A percentile compares a stretch with the other conserved stretches of the same genome.
These are phyloP conservation scores for Zoysia matrella DNA, from an alignment of 202 grass and related monocot genomes.

Conservation along the genomic window DNA sequence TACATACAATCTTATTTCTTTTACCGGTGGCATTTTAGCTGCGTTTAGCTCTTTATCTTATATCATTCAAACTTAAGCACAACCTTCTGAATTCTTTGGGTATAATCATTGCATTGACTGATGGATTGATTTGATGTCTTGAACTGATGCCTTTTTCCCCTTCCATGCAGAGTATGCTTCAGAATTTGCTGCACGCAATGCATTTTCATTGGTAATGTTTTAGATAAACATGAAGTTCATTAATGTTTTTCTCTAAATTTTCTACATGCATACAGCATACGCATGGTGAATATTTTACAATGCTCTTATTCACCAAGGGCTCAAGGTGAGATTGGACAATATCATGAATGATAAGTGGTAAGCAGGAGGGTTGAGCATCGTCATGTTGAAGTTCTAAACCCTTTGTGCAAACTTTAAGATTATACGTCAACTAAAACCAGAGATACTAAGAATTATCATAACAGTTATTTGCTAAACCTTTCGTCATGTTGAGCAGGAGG, in stretches of 20 bases:
- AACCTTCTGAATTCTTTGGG: not conserved
- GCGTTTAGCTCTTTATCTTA: conserved; percentile 1
- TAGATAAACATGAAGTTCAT: conserved; percentile 29
- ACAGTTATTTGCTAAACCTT: no score
- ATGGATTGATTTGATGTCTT: not conserved
- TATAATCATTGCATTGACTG: conserved; percentile 25
- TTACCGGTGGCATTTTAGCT: conserved; percentile 19
- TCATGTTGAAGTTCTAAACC: no score
- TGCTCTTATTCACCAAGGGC: conserved; percentile 3
- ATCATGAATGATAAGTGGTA: not conserved
- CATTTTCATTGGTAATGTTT: conserved; percentile 74
- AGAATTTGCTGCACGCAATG: conserved; percentile 66
- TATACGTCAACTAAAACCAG: no score
- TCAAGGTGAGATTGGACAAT: no score
- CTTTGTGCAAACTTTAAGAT: no score
- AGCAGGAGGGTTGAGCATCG: conserved; percentile 6
- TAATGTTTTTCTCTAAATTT: not conserved
- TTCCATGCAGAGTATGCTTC: conserved; percentile 85
- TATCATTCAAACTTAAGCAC: conserved; percentile 29
- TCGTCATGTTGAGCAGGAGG: no score
- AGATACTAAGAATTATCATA: no score
- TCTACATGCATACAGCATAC: conserved; percentile 7
- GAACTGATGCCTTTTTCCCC: conserved; percentile 32
- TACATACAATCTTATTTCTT: conserved; percentile 20
- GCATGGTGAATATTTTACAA: conserved; percentile 5